These are phyloP conservation scores for Trichoderma polysporum DNA, from an alignment of 2,329 filamentous ascomycete species.

Conservation along the genomic window DNA sequence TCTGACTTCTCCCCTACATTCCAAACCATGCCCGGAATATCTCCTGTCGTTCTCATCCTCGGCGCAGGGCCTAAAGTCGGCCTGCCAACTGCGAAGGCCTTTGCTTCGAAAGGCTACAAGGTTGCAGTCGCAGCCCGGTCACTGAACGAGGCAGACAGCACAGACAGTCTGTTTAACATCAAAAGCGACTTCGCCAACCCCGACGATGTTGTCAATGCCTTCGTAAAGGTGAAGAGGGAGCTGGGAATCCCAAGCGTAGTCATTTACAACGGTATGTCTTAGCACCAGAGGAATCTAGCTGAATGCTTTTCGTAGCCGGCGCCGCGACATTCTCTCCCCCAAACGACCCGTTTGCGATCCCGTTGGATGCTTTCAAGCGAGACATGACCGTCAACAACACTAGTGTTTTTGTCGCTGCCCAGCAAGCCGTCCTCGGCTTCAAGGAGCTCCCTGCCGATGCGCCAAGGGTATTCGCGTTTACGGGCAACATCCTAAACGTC, in stretches of 20 bases:
- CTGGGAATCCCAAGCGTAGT: conserved; percentile 4
- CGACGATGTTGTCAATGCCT: conserved; percentile 7
- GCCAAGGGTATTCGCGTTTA: conserved; percentile 3
- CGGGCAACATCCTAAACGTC: conserved; percentile 13
- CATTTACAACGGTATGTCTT: conserved; percentile 10
- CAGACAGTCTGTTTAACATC: conserved; percentile 4
- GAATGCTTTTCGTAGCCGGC: not conserved
- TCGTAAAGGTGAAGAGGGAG: not conserved
- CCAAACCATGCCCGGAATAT: not conserved
- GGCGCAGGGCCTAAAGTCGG: conserved; percentile 6
- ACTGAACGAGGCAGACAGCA: conserved; percentile 9
- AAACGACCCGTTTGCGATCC: conserved; percentile 5
- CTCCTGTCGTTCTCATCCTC: conserved; percentile 1
- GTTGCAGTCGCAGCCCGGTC: conserved; percentile 10
- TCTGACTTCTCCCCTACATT: not conserved
- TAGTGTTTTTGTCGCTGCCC: conserved; percentile 3
- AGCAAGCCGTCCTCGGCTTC: conserved; percentile 5
- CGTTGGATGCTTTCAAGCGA: not conserved
- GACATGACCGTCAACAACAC: conserved; percentile 5
- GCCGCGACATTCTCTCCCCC: not conserved
- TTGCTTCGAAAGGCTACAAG: conserved; percentile 9
- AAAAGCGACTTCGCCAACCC: conserved; percentile 7
- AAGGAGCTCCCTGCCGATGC: not conserved
- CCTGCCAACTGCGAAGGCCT: not conserved
- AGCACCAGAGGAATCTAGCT: not conserved